Evolutionary conservation across 768 basidiomycete species (phyloP), one percentile per base, ranked within the genome.

Genomic region (Suillus tomentosus): DNA sequence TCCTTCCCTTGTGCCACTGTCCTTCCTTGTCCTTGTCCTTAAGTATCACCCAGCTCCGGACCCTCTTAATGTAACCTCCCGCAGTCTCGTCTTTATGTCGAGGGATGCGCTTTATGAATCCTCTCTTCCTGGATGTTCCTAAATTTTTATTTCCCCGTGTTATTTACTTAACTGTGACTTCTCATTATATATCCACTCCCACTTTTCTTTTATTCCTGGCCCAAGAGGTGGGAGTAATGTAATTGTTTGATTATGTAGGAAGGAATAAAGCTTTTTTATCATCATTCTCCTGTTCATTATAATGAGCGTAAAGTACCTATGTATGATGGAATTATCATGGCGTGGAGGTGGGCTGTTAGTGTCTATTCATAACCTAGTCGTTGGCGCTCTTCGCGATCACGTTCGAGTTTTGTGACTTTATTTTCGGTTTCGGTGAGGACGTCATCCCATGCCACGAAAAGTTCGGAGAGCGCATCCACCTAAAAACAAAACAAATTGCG

Each of bases 401-500:
- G 83, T 71, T 93, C 90, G 61, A 91, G 70, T 43, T 76, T 79
- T 34, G 76, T 76, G 7, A 87, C 74, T 60, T 84, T 84, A 62
- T 84, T 82, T 71, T 94, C 92, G 5, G 86, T 83, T 53, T 85
- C 86, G n/a, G 82, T 80, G 11, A 94, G 74, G 1, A 87, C 82
- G 63, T 94, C 91, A 67, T 94, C 91, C 92, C 93, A 95, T 15
- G 84, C 85, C 8, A 95, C 89, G 65, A 95, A 94, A 24, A 94
- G 78, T 67, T 94, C 92, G 14, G 93, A 94, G 1, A 94, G 80
- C 2, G 86, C 84, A 70, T 93, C 92, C 10, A 92, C 87, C 92
- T 94, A 61, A 63, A 47, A 64, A 53, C 36, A 39, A 59, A 37
- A 60, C 15, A 48, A 5, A 53, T 64, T 13, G 47, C 2, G 47